phyloP scores from a whole-genome alignment of 352 stramenopile genomes.

The Phytophthora aleatoria region DNA sequence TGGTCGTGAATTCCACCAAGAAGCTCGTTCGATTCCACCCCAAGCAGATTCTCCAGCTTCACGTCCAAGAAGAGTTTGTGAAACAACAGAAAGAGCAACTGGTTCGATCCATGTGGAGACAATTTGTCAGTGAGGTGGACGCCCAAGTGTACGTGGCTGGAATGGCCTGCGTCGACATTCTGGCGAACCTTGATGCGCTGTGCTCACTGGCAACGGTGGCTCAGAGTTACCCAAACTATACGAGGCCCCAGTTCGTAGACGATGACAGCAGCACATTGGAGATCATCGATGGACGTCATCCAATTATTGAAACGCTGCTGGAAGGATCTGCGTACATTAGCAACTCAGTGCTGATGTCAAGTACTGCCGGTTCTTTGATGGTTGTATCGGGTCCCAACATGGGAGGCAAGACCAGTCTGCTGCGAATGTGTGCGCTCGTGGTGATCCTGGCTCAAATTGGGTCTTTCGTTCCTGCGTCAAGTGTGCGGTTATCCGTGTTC shows the following conservation, averaged over 20 bases:
- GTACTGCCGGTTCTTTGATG: constrained; percentile 25
- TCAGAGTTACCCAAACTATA: constrained; percentile 53
- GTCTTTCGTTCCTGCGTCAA: constrained; percentile 57
- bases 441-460: constrained; percentile 75
- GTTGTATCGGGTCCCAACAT: constrained; percentile 87
- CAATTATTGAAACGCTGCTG: constrained; percentile 56
- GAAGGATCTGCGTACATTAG: constrained; percentile 41
- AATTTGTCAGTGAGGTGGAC: constrained; percentile 44
- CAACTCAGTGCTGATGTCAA: constrained; percentile 38
- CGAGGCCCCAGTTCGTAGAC: constrained; percentile 32
- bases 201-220: constrained; percentile 61
- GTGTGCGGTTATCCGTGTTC: constrained; percentile 48
- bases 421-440: constrained; percentile 64
- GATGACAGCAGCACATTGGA: constrained; percentile 31
- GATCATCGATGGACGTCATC: constrained; percentile 61
- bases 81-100: constrained; percentile 39
- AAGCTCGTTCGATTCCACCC: constrained; percentile 48
- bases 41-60: constrained; percentile 41
- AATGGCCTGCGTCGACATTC: constrained; percentile 47
- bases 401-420: constrained; percentile 79
- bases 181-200: constrained; percentile 67
- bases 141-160: constrained; percentile 39
- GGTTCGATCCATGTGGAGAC: constrained; percentile 43
- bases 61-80: constrained; percentile 38
- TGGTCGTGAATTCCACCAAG: constrained; percentile 54